phyloP scores from a whole-genome alignment of 495 filamentous ascomycete genomes.

The Penicillium pancosmium region DNA sequence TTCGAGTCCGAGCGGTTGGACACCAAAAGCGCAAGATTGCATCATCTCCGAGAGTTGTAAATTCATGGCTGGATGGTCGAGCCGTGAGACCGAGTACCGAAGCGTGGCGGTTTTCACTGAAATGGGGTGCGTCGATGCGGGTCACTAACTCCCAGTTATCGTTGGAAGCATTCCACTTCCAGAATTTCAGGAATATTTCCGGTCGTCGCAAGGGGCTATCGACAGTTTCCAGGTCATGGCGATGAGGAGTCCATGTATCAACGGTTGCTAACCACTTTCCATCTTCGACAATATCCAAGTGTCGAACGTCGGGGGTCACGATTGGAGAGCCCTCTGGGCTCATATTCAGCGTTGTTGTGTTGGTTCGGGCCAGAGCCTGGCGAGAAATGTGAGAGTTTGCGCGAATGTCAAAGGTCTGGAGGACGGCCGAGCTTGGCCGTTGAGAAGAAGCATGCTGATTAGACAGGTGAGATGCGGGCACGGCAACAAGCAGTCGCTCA shows the following conservation, averaged over 20 bases:
- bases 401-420: constrained; percentile 84
- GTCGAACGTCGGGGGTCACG: constrained; percentile 71
- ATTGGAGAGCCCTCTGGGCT: constrained; percentile 69
- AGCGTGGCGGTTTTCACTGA: constrained; percentile 49
- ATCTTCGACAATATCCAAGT: constrained; percentile 71
- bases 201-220: constrained; percentile 31
- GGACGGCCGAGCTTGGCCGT: constrained; percentile 50
- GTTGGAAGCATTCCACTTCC: constrained; percentile 69
- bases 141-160: constrained; percentile 73
- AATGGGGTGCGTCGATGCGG: constrained; percentile 82
- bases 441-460: constrained; percentile 31
- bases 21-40: constrained; percentile 76
- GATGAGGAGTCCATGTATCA: constrained; percentile 82
- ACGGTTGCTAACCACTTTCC: constrained; percentile 91
- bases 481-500: constrained; percentile 62
- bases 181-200: constrained; percentile 89
- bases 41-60: constrained; percentile 85
- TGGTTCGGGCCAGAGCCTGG: constrained; percentile 87
- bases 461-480: constrained; percentile 52
- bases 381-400: constrained; percentile 72
- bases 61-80: constrained; percentile 65
- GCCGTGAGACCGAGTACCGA: constrained; percentile 70
- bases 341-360: constrained; percentile 76
- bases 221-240: constrained; percentile 59
- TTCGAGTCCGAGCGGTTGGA: constrained; percentile 62